A percentile compares a stretch with the other conserved stretches of the same genome.
These are phyloP conservation scores for Diversispora epigaea DNA, from an alignment of 192 early-diverging fungal species.

Conservation along the genomic window DNA sequence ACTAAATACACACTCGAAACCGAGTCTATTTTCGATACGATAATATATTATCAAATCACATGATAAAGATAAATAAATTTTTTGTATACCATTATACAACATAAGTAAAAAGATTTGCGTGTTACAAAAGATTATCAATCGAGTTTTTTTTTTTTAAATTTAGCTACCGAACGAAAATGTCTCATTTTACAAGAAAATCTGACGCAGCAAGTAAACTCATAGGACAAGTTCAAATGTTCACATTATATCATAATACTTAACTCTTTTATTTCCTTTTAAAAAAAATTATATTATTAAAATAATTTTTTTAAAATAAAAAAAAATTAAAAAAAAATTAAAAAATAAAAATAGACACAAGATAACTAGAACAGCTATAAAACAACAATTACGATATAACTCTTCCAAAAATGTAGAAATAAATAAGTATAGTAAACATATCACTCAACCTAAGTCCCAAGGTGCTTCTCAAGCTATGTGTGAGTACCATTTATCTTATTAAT, in stretches of 20 bases:
- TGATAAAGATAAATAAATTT: too few relatives aligned
- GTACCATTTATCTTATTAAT: slow-evolving; percentile 29
- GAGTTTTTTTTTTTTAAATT: too few relatives aligned
- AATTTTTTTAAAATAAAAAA: background rate
- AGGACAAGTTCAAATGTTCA: slow-evolving; percentile 30
- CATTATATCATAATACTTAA: background rate
- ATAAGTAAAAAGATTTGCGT: too few relatives aligned
- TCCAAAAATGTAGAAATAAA: slow-evolving; percentile 59
- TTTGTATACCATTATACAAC: too few relatives aligned
- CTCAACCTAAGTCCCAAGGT: slow-evolving; percentile 91
- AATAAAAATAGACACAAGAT: slow-evolving; percentile 21
- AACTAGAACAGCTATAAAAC: slow-evolving; percentile 22
- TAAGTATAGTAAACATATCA: slow-evolving; percentile 84
- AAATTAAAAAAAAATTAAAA: background rate
- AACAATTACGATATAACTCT: slow-evolving; percentile 34
- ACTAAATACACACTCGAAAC: too few relatives aligned
- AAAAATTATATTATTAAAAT: background rate
- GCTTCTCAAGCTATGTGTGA: slow-evolving; percentile 97
- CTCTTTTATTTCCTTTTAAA: background rate
- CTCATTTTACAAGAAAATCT: slow-evolving; percentile 23
- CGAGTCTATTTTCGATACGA: too few relatives aligned
- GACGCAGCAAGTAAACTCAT: background rate
- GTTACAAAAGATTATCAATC: too few relatives aligned
- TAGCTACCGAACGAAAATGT: too few relatives aligned
- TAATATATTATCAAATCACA: too few relatives aligned